Base-by-base conservation (phyloP, 805 yeast genomes). In the Saturnispora kantuleensis region DNA sequence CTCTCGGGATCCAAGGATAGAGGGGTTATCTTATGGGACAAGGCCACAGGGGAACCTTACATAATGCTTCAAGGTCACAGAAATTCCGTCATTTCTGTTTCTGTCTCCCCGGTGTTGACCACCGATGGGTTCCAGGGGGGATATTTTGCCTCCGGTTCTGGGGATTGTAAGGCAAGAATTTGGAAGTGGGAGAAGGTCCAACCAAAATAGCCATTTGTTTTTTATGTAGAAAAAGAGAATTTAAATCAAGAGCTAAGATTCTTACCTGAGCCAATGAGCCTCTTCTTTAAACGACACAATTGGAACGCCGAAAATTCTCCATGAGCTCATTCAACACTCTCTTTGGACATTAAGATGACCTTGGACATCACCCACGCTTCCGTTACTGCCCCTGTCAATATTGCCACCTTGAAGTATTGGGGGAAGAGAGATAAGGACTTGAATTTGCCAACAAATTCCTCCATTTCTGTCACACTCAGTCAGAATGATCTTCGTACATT, bases 351-450 rank as follows among this genome's bases (percentile, higher is more conserved):
- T 31, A 18, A 8, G 6, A 12, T 18, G 28, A 11, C 21, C 18
- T 18, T 17, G 10, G 8, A 18, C 18, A 41, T 16, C 10, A 18
- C 26, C 16, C 31, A 77, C 38, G 93, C 96, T 9, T 79, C 96
- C 4, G 80, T 84, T 40, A 87, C 97, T 36, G 97, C 98, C 3
- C 98, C 98, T 12, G 98, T 90, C 44, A 90, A 90, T 64, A 90
- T 90, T 64, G 98, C 98, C 79, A 93, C 97, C 34, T 73, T 93
- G 52, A 93, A 93, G 67, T 93, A 93, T 70, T 93, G 99, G 99
- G 99, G 99, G 40, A 93, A 93, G 67, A 77, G 98, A 59, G 97
- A 93, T 65, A 81, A 79, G 50, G 69, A 71, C 39, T 76, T 93
- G 57, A 93, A 93, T 60, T 70, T 93, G 43, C 99, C 99, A 40